Evolutionary conservation across 352 stramenopile species (phyloP).

Genomic region (Phytophthora uliginosa): DNA sequence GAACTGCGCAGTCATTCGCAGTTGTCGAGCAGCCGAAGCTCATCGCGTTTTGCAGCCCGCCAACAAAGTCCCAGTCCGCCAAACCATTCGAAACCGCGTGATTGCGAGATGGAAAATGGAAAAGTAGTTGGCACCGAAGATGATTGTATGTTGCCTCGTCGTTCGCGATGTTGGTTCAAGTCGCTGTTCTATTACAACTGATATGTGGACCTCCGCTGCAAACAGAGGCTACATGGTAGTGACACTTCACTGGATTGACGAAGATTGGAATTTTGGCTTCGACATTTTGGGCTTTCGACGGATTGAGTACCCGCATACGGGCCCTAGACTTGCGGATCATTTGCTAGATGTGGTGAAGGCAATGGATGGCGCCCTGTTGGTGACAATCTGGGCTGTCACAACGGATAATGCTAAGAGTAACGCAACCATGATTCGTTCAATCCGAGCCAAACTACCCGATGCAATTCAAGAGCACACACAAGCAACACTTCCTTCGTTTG

Average conservation of each 20-base stretch:
- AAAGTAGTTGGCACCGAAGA: constrained; percentile 6
- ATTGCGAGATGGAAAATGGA: constrained; percentile 15
- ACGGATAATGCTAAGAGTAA: constrained; percentile 26
- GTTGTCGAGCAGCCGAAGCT: constrained; percentile 17
- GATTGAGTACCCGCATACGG: too few species aligned
- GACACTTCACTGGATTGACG: background rate
- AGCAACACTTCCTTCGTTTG: background rate
- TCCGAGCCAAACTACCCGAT: background rate
- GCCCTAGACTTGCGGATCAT: too few species aligned
- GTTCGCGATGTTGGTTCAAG: background rate
- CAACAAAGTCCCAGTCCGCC: constrained; percentile 7
- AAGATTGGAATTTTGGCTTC: too few species aligned
- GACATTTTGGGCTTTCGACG: too few species aligned
- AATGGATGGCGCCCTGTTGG: too few species aligned
- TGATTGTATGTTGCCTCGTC: background rate
- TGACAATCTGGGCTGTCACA: too few species aligned
- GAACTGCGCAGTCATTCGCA: constrained; percentile 4
- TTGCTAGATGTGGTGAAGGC: too few species aligned
- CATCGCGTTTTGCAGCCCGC: background rate
- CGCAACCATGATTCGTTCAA: background rate
- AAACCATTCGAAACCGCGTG: constrained; percentile 10
- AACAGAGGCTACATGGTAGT: constrained; percentile 31
- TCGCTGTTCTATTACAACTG: constrained; percentile 17
- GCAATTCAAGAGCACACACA: background rate
- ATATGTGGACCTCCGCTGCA: constrained; percentile 33